Base-by-base conservation (phyloP, 1,139 yeast species). In the Kodamaea alishanica region DNA sequence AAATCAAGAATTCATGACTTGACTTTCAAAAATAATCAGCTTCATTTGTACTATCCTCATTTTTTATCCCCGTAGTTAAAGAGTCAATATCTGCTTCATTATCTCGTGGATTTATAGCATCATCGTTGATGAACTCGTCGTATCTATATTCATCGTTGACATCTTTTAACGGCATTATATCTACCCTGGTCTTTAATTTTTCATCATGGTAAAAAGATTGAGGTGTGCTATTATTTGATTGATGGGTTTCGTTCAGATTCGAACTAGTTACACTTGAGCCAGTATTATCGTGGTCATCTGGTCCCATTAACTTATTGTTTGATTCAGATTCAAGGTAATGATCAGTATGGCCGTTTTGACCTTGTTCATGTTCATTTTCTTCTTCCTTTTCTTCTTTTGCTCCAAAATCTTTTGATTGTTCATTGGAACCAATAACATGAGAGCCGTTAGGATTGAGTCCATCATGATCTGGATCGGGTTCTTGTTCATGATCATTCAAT, bases 21-120 rank as follows among this genome's bases (percentile, higher is more conserved):
- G 22, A 10, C 12, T 32, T 34, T 15, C 20, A 40, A 32, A 40
- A 40, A 32, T 34, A 40, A 6, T 37, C 37, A 9, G 10, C 25
- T 15, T 15, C 20, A 15, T 15, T 3, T 15, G 20, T 15, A 23
- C 26, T 27, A 7, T 30, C 28, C 26, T 28, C 37, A 30, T 46
- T 47, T 6, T 62, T 46, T 24, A 65, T 64, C 11, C 63, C 69
- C 7, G 66, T 63, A 5, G 68, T 48, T 40, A 65, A 51, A 6
- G 61, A 52, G 36, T 61, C 70, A 23, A 65, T 63, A 40, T 62
- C 68, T 56, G 67, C 30, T 58, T 64, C 31, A 62, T 55, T 34
- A 43, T 45, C 35, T 40, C 48, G 11, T 48, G 48, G 24, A 24
- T 30, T 36, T 15, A 26, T 38, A 4, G 34, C 30, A 23, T 38